Conservation (phyloP, 495 filamentous ascomycete species). For the Chaetomidium leptoderma region DNA sequence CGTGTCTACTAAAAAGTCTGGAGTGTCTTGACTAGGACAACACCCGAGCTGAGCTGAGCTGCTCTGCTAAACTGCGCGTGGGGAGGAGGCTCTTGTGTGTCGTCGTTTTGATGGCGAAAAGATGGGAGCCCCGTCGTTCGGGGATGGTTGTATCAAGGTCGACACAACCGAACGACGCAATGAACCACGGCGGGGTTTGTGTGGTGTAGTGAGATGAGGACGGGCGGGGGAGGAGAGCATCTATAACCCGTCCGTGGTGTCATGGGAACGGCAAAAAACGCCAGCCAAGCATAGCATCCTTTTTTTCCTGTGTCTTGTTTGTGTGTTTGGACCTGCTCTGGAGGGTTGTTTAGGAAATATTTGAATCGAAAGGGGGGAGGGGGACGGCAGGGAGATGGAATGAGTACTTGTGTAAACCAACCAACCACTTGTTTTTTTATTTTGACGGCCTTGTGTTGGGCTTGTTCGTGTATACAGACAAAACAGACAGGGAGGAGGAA, state of each 20-base stretch:
- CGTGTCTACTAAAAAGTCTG: constrained; percentile 61
- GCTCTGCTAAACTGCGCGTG: not conserved
- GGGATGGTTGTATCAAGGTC: not conserved
- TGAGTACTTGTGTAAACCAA: constrained; percentile 4
- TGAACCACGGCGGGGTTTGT: no score
- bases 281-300: constrained; percentile 5
- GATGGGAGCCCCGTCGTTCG: not conserved
- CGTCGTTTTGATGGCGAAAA: not conserved
- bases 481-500: not conserved
- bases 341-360: constrained; percentile 3
- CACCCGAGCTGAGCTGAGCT: not conserved
- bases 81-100: constrained; percentile 6
- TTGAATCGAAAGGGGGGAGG: not conserved
- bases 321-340: constrained; percentile 5
- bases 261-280: not conserved
- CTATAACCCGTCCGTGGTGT: constrained; percentile 1
- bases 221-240: not conserved
- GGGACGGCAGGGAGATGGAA: not conserved
- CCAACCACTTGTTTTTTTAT: no score
- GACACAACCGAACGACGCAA: no score
- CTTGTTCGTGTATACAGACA: constrained; percentile 8
- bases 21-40: not conserved
- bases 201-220: not conserved
- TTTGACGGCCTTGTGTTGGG: not conserved
- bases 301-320: constrained; percentile 3